phyloP scores from a whole-genome alignment of 106 monocot species.

The Phalaenopsis equestris region DNA sequence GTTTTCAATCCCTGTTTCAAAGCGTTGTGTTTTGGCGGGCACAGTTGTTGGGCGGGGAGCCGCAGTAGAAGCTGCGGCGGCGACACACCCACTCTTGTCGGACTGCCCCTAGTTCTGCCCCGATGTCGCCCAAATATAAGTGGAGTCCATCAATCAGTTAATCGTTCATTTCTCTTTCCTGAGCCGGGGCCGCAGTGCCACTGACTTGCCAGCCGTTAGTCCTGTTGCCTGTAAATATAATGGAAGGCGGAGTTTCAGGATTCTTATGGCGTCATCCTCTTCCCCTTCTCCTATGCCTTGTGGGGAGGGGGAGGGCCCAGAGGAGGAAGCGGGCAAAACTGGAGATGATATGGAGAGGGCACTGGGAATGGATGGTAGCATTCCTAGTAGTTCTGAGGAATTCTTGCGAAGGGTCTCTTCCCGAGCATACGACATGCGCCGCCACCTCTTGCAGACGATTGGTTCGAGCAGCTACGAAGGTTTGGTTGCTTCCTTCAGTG shows the following conservation, averaged over 20 bases:
- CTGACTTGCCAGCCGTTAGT: neutral
- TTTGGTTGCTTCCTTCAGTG: conserved; percentile 10
- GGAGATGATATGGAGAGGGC: conserved; percentile 44
- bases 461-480: conserved; percentile 86
- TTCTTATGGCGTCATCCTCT: conserved; percentile 8
- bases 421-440: conserved; percentile 81
- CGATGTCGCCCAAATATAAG: neutral
- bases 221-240: neutral
- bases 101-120: neutral
- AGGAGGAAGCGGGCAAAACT: conserved; percentile 12
- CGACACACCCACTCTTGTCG: neutral
- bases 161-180: neutral
- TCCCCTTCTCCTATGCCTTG: conserved; percentile 8
- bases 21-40: neutral
- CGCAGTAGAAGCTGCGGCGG: conserved; percentile 1
- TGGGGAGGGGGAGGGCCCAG: neutral
- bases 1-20: neutral
- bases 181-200: neutral
- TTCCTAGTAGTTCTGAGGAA: conserved; percentile 67
- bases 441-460: conserved; percentile 64
- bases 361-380: conserved; percentile 77
- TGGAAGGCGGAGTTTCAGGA: conserved; percentile 2
- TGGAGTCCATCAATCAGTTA: neutral
- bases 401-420: conserved; percentile 78
- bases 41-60: neutral